These are phyloP conservation scores for Gossypium sturtianum DNA, from an alignment of 345 rosid species.

Conservation along the genomic window DNA sequence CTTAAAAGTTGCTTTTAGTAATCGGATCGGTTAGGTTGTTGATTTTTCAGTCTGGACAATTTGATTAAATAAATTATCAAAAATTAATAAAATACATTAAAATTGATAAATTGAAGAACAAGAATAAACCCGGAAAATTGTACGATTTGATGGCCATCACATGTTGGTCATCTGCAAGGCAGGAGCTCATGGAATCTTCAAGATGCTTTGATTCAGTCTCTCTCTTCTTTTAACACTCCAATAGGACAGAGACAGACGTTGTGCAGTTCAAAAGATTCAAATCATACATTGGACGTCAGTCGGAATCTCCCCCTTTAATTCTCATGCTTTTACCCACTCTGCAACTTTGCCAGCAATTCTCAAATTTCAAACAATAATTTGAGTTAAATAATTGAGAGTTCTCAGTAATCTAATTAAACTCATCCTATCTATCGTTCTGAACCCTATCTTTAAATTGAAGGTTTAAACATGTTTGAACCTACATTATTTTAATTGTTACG, in stretches of 20 bases:
- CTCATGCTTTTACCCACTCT: neutral
- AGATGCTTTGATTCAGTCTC: slow-evolving; percentile 2
- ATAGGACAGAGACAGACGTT: neutral
- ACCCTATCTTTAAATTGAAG: too few species aligned
- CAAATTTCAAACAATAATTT: neutral
- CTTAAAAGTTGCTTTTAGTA: neutral
- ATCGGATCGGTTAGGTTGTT: rapidly evolving
- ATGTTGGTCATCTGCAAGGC: neutral
- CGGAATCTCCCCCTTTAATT: neutral
- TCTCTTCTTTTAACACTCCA: neutral
- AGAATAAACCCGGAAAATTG: neutral
- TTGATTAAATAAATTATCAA: rapidly evolving
- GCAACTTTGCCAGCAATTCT: neutral
- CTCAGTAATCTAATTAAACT: too few species aligned
- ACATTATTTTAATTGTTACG: too few species aligned
- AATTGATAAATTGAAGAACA: neutral
- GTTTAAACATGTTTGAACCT: too few species aligned
- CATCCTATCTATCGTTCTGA: too few species aligned
- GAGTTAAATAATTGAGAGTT: neutral
- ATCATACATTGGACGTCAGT: neutral
- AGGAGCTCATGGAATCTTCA: slow-evolving; percentile 17
- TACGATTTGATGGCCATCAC: slow-evolving; percentile 2
- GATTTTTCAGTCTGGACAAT: rapidly evolving
- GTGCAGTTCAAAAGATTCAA: neutral
- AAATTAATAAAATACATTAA: too few species aligned